Evolutionary conservation across 83 land plant species (phyloP).

Genomic region (Thuja plicata): DNA sequence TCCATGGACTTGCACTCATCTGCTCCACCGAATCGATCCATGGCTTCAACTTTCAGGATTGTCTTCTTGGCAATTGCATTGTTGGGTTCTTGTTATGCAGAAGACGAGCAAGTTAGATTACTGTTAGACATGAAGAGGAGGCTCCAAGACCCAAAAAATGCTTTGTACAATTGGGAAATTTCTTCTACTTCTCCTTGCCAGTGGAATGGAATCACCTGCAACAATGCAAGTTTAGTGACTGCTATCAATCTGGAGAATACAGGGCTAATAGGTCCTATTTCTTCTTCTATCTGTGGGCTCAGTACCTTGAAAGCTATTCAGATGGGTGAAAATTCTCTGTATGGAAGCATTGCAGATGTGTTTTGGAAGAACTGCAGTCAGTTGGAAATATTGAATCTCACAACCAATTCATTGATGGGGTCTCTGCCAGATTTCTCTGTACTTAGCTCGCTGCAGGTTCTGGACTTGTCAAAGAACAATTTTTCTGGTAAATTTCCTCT

Average conservation of each 20-base stretch:
- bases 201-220: conserved; percentile 51
- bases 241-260: conserved; percentile 29
- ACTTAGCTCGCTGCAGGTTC: conserved; percentile 27
- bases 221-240: conserved; percentile 21
- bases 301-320: conserved; percentile 30
- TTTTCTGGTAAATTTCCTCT: conserved; percentile 58
- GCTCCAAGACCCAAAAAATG: not conserved
- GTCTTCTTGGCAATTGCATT: not conserved
- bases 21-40: not conserved
- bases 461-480: conserved; percentile 55
- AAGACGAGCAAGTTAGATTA: not conserved
- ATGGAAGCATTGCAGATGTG: conserved; percentile 34
- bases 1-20: not conserved
- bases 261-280: conserved; percentile 30
- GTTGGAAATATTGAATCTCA: conserved; percentile 44
- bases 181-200: conserved; percentile 19
- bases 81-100: not conserved
- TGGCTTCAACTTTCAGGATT: not conserved
- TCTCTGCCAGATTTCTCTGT: conserved; percentile 44
- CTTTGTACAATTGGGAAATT: not conserved
- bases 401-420: conserved; percentile 27
- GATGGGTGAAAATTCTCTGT: conserved; percentile 27
- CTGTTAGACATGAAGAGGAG: not conserved
- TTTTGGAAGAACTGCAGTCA: conserved; percentile 37
- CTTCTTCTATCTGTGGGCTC: conserved; percentile 39